phyloP scores from a whole-genome alignment of 2,329 filamentous ascomycete genomes.

The Venturia carpophila region DNA sequence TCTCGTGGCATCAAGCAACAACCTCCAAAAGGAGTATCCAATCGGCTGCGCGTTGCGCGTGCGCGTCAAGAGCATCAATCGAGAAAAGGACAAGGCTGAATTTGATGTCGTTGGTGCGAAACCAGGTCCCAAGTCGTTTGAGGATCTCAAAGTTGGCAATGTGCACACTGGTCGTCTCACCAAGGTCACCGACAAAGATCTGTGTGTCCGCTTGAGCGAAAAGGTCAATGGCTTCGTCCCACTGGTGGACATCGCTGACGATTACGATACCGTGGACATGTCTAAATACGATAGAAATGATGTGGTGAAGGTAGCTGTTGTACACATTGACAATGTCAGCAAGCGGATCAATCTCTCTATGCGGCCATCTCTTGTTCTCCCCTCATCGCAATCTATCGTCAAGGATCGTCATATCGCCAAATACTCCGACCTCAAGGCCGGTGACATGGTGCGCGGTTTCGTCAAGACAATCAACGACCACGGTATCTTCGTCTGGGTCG shows the following conservation, averaged over 20 bases:
- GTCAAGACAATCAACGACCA: slow-evolving; percentile 84
- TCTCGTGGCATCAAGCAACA: slow-evolving; percentile 75
- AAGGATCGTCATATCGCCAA: slow-evolving; percentile 72
- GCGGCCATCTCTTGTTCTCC: slow-evolving; percentile 80
- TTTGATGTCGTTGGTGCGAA: slow-evolving; percentile 66
- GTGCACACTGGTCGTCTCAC: slow-evolving; percentile 77
- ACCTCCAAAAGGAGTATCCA: slow-evolving; percentile 77
- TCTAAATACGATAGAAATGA: slow-evolving; percentile 73
- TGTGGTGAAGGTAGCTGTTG: slow-evolving; percentile 76
- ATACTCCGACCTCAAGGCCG: slow-evolving; percentile 61
- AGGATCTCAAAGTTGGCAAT: slow-evolving; percentile 67
- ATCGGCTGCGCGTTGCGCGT: slow-evolving; percentile 82
- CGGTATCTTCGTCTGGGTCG: slow-evolving; percentile 78
- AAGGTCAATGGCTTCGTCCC: slow-evolving; percentile 70
- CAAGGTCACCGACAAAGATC: slow-evolving; percentile 73
- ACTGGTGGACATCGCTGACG: slow-evolving; percentile 75
- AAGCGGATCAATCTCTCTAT: slow-evolving; percentile 77
- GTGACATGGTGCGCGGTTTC: slow-evolving; percentile 81
- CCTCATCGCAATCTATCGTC: slow-evolving; percentile 67
- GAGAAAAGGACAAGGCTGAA: slow-evolving; percentile 67
- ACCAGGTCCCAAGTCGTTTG: slow-evolving; percentile 55
- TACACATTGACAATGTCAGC: slow-evolving; percentile 71
- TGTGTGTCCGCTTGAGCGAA: slow-evolving; percentile 80
- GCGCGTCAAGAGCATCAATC: slow-evolving; percentile 66
- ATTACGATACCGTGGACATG: slow-evolving; percentile 74